Base-by-base conservation (phyloP, 805 yeast species). In the Lachancea dasiensis region DNA sequence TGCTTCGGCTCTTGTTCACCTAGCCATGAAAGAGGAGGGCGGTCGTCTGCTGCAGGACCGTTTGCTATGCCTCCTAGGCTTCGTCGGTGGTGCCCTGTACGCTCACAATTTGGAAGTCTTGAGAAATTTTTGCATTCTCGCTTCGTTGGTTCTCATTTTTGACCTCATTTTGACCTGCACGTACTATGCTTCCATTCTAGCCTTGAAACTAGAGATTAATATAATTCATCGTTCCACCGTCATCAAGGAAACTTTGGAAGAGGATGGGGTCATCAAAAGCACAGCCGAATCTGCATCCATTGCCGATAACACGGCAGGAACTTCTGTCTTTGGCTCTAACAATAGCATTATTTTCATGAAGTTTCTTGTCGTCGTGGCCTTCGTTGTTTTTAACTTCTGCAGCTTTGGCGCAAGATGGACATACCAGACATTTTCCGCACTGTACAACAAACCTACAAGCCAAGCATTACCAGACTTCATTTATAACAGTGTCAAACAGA, bases 191-290 rank as follows among this genome's bases (percentile, higher is more conserved):
- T 87, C 95, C 3, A 75, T 86, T 38, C 72, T 90, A 48, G 79
- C 95, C 2, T 71, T 90, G 60, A 90, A 90, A 64, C 78, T 90
- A 31, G 96, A 92, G 61, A 86, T 90, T 59, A 78, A 77, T 57
- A 70, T 84, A 43, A 92, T 92, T 39, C 86, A 89, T 61, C 77
- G 86, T 47, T 82, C 86, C 32, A 78, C 85, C 42, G 75, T 77
- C 39, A 73, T 87, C 56, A 79, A 81, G 56, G 78, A 76, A 45
- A 86, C 85, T 20, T 69, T 90, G 46, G 92, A 89, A 65, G 98
- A 90, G 58, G 98, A 90, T 54, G 97, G 98, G 18, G 75, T 90
- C 23, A 72, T 83, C 30, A 75, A 77, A 27, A 60, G 67, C 32
- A 82, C 83, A 23, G 96, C 96, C 8, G 78, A 75, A 46, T 71